These are phyloP conservation scores for Evernia prunastri DNA, from an alignment of 495 filamentous ascomycete genomes.

Conservation along the genomic window DNA sequence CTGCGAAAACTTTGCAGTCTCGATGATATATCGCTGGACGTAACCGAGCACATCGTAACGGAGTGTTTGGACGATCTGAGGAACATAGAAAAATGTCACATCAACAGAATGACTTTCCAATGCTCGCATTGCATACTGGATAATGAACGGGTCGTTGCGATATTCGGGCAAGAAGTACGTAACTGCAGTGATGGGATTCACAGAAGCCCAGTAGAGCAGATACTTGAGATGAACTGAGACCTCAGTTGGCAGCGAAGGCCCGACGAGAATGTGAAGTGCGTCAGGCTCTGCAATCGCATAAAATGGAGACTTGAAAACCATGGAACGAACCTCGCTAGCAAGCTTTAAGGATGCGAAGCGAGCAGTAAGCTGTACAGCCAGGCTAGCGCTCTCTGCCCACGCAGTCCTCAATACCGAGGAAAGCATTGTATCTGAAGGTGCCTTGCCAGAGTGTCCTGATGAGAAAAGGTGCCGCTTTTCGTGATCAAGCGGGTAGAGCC, in stretches of 20 bases:
- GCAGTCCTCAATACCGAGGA: conserved; percentile 65
- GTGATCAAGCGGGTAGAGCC: conserved; percentile 79
- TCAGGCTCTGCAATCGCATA: conserved; percentile 72
- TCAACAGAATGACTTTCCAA: conserved; percentile 90
- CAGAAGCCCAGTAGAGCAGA: conserved; percentile 87
- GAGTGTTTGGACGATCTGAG: conserved; percentile 94
- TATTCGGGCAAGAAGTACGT: conserved; percentile 91
- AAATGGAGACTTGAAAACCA: conserved; percentile 74
- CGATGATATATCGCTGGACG: conserved; percentile 91
- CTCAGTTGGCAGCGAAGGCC: conserved; percentile 65
- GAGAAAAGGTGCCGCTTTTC: conserved; percentile 50
- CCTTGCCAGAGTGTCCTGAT: conserved; percentile 35
- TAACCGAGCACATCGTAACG: conserved; percentile 92
- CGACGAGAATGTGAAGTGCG: conserved; percentile 74
- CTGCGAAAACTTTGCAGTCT: conserved; percentile 92
- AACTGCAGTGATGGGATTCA: conserved; percentile 86
- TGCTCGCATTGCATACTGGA: conserved; percentile 96
- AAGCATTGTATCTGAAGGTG: conserved; percentile 51
- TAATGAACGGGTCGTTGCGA: conserved; percentile 86
- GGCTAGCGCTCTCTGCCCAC: conserved; percentile 72
- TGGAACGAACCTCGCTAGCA: conserved; percentile 64
- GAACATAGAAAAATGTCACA: conserved; percentile 97
- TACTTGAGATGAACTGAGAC: conserved; percentile 82
- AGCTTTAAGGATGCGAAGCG: conserved; percentile 73
- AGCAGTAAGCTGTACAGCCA: conserved; percentile 73